A percentile compares a stretch with the other conserved stretches of the same genome.
Conservation (phyloP, 2,329 filamentous ascomycete species). For the Pseudogymnoascus sp. region DNA sequence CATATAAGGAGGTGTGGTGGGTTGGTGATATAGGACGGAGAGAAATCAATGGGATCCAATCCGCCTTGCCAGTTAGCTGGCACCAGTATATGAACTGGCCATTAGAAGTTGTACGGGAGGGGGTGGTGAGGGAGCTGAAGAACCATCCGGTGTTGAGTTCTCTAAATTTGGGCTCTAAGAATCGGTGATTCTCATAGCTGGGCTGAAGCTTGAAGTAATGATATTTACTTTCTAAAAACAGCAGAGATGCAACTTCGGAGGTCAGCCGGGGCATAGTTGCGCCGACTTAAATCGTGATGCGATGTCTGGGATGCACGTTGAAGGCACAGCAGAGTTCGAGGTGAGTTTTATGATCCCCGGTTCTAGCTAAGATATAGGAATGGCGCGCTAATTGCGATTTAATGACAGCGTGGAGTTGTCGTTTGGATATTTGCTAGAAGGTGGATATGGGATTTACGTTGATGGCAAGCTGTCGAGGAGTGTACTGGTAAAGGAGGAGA, state of each 20-base stretch:
- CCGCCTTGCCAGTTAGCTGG: constrained; percentile 15
- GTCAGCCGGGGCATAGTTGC: background rate
- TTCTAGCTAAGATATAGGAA: background rate
- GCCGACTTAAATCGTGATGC: background rate
- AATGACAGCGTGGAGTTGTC: background rate
- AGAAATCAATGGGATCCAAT: constrained; percentile 16
- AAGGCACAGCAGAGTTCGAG: background rate
- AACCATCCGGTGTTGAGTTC: background rate
- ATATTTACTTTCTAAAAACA: background rate
- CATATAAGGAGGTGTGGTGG: constrained; percentile 31
- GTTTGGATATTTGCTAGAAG: background rate
- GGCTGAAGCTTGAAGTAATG: background rate
- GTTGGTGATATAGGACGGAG: constrained; percentile 23
- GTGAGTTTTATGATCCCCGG: background rate
- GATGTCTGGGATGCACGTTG: background rate
- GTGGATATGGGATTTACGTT: background rate
- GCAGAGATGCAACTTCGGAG: background rate
- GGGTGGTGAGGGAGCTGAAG: background rate
- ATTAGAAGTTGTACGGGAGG: constrained; percentile 13
- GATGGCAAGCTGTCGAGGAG: background rate
- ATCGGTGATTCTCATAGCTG: background rate
- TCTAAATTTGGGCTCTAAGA: background rate
- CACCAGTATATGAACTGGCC: constrained; percentile 17
- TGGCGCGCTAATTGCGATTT: background rate
- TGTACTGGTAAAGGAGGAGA: background rate